phyloP scores from a whole-genome alignment of 2,329 filamentous ascomycete species.

The Botrytis tulipae region DNA sequence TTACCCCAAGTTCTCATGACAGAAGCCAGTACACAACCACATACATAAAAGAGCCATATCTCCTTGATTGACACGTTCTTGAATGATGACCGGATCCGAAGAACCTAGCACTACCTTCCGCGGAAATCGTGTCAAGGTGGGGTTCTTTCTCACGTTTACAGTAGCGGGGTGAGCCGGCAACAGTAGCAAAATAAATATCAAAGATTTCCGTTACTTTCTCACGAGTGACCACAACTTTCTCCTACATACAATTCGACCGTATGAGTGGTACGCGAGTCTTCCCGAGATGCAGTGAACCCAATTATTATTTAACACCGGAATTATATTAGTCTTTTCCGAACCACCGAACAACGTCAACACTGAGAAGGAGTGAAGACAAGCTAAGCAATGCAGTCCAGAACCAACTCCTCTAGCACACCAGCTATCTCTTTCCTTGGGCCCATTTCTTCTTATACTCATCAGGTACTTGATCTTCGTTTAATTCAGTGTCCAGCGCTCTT shows the following conservation, averaged over 20 bases:
- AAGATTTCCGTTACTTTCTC: not conserved
- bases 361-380: constrained; percentile 13
- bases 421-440: constrained; percentile 61
- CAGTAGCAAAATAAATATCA: constrained; percentile 14
- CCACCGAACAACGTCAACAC: constrained; percentile 7
- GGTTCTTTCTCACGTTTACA: constrained; percentile 1
- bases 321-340: not conserved
- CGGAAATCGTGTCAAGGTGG: constrained; percentile 10
- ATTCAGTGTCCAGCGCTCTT: constrained; percentile 21
- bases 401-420: constrained; percentile 23
- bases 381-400: constrained; percentile 18
- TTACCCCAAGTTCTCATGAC: not conserved
- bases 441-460: constrained; percentile 66
- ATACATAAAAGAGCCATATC: not conserved
- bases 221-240: not conserved
- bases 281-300: constrained; percentile 19
- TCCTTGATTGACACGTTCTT: not conserved
- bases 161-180: constrained; percentile 15
- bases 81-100: constrained; percentile 13
- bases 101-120: not conserved
- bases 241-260: constrained; percentile 2
- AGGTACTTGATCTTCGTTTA: constrained; percentile 47
- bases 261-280: constrained; percentile 20
- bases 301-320: not conserved
- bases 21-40: not conserved